phyloP scores from a whole-genome alignment of 2,329 filamentous ascomycete genomes.

The Aspergillus sp. region DNA sequence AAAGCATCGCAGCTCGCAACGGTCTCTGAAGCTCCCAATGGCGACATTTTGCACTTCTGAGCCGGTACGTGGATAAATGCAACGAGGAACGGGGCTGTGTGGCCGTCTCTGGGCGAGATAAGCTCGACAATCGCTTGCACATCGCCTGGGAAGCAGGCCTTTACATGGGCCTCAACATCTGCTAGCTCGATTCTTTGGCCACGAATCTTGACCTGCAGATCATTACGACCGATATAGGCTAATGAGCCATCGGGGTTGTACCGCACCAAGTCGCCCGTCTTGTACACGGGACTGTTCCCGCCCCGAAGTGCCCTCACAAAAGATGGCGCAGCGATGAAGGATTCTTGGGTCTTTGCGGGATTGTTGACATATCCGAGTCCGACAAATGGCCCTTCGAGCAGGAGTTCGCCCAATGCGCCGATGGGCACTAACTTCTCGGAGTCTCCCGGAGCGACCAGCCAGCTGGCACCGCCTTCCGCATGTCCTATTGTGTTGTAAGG shows the following conservation, averaged over 20 bases:
- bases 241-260: conserved; percentile 17
- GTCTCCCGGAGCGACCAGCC: conserved; percentile 32
- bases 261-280: conserved; percentile 21
- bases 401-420: conserved; percentile 14
- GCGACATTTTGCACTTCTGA: background rate
- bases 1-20: background rate
- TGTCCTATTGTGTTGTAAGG: background rate
- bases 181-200: conserved; percentile 61
- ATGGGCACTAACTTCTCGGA: conserved; percentile 19
- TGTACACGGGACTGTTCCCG: conserved; percentile 11
- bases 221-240: conserved; percentile 51
- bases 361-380: conserved; percentile 39
- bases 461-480: conserved; percentile 9
- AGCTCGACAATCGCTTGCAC: background rate
- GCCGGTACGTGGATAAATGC: background rate
- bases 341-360: conserved; percentile 17
- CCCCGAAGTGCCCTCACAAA: conserved; percentile 12
- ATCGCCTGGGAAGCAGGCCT: background rate
- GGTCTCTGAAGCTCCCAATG: background rate
- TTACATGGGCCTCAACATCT: conserved; percentile 40
- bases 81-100: background rate
- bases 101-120: background rate
- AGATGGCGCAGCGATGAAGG: conserved; percentile 23
- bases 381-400: conserved; percentile 6
- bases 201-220: conserved; percentile 60